These are phyloP conservation scores for Sicyos baderoa DNA, from an alignment of 306 rosid genomes.

Conservation along the genomic window DNA sequence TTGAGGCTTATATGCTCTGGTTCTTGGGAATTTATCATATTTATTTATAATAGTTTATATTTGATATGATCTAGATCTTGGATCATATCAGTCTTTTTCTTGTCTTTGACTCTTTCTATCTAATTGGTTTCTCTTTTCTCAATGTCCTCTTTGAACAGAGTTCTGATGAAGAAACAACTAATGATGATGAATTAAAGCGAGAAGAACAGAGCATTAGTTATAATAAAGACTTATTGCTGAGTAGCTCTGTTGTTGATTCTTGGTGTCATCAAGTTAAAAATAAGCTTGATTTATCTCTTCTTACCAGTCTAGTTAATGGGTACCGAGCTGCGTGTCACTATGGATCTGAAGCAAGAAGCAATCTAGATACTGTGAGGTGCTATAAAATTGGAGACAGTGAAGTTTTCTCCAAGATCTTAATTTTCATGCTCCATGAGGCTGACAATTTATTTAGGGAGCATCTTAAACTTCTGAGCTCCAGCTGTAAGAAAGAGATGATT, in stretches of 20 bases:
- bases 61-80: too few relatives aligned
- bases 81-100: too few relatives aligned
- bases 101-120: too few relatives aligned
- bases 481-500: conserved; percentile 49
- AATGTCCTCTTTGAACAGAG: conserved; percentile 29
- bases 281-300: conserved; percentile 43
- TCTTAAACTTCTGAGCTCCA: conserved; percentile 45
- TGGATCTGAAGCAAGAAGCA: conserved; percentile 36
- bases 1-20: too few relatives aligned
- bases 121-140: not conserved
- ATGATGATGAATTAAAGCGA: conserved; percentile 24
- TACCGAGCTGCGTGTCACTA: conserved; percentile 66
- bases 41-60: too few relatives aligned
- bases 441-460: conserved; percentile 55
- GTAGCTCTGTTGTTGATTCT: conserved; percentile 41
- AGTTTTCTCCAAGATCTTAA: conserved; percentile 46
- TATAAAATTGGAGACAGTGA: conserved; percentile 46
- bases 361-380: conserved; percentile 26
- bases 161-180: conserved; percentile 54
- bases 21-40: too few relatives aligned
- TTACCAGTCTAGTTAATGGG: conserved; percentile 64
- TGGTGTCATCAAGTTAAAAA: conserved; percentile 51
- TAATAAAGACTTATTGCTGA: conserved; percentile 34
- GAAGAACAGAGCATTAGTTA: conserved; percentile 24
- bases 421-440: conserved; percentile 60